Percentiles rank a stretch among this genome's conserved stretches.
These are phyloP conservation scores for Tuctoria greenei DNA, from an alignment of 176 grass and related monocot species.

Conservation along the genomic window DNA sequence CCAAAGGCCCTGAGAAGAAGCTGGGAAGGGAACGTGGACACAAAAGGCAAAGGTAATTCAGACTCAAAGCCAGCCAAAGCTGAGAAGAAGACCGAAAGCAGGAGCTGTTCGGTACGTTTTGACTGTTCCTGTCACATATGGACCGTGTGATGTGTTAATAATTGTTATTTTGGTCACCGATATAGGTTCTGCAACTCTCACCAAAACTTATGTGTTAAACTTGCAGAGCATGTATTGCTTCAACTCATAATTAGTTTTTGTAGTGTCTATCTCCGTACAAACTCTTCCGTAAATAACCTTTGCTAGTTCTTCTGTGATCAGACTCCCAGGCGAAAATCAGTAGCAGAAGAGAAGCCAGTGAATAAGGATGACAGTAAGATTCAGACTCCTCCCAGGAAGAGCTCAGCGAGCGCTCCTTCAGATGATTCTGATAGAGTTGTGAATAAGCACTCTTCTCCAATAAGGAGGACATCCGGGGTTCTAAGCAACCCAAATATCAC, in stretches of 20 bases:
- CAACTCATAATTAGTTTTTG: conserved; percentile 3
- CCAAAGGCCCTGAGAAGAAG: conserved; percentile 74
- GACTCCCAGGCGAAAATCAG: conserved; percentile 61
- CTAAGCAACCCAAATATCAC: conserved; percentile 57
- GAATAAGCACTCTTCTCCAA: conserved; percentile 46
- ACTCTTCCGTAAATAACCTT: conserved; percentile 8
- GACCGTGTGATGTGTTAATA: background rate
- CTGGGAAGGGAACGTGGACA: conserved; percentile 63
- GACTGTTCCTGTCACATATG: conserved; percentile 30
- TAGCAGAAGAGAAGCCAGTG: conserved; percentile 54
- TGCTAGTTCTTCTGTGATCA: conserved; percentile 37
- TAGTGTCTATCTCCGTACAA: background rate
- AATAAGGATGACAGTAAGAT: conserved; percentile 72
- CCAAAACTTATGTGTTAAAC: conserved; percentile 5
- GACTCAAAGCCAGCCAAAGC: conserved; percentile 56
- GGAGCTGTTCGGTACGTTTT: conserved; percentile 61
- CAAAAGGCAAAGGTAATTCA: conserved; percentile 48
- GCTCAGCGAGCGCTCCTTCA: conserved; percentile 52
- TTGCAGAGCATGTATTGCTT: background rate
- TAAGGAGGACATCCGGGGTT: conserved; percentile 49
- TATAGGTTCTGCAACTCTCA: conserved; percentile 7
- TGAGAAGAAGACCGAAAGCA: conserved; percentile 56
- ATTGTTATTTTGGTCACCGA: conserved; percentile 3
- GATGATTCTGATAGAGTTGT: conserved; percentile 59
- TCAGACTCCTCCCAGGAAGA: conserved; percentile 76